Evolutionary conservation across 768 basidiomycete species (phyloP).

Genomic region (Tulasnella sp.): DNA sequence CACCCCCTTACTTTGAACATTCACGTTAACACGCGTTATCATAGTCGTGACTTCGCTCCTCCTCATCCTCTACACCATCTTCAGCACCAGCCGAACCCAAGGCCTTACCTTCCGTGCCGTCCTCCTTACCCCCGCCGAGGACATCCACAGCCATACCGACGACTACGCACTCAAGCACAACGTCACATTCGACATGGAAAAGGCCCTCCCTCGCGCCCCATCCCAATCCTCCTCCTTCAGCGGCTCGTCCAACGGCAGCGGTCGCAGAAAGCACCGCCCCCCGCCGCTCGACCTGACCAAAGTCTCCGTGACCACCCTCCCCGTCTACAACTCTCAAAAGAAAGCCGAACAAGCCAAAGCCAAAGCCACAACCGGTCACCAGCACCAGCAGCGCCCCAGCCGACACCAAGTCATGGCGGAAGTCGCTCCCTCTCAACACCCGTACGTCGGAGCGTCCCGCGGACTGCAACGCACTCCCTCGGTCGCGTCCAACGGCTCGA

Average conservation of each 20-base stretch:
- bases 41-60: constrained; percentile 1
- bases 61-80: neutral
- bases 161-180: neutral
- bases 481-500: neutral
- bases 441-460: neutral
- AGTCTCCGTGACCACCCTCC: neutral
- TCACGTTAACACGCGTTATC: neutral
- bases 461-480: neutral
- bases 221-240: neutral
- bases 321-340: neutral
- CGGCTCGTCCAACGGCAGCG: neutral
- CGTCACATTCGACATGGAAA: neutral
- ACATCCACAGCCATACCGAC: neutral
- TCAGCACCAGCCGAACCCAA: neutral
- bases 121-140: neutral
- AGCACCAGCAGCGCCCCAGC: neutral
- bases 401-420: constrained; percentile 8
- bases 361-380: neutral
- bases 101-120: neutral
- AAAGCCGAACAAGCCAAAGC: neutral
- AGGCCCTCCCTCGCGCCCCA: neutral
- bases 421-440: neutral
- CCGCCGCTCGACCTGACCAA: constrained; percentile 5
- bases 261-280: constrained; percentile 2
- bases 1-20: neutral